A percentile compares a stretch with the other conserved stretches of the same genome.
Evolutionary conservation across 495 filamentous ascomycete genomes (phyloP).

Genomic region (Parmelia sp.): DNA sequence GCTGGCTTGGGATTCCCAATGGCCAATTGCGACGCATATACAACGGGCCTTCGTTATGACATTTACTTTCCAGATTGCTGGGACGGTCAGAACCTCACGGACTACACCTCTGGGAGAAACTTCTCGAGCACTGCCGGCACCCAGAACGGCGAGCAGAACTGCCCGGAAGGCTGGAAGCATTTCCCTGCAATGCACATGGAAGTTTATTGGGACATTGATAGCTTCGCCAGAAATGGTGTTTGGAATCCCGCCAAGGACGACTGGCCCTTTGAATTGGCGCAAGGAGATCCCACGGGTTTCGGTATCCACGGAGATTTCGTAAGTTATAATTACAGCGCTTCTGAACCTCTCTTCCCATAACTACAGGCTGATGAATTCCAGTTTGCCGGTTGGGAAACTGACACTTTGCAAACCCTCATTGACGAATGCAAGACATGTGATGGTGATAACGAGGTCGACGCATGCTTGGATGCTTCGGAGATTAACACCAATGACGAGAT

Average conservation of each 20-base stretch:
- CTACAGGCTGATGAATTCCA: not conserved
- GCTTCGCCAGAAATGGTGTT: constrained; percentile 30
- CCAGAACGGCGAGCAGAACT: constrained; percentile 47
- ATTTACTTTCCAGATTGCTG: constrained; percentile 43
- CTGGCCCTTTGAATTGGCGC: constrained; percentile 28
- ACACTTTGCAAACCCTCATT: constrained; percentile 4
- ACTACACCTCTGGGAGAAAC: constrained; percentile 62
- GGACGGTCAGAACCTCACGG: constrained; percentile 37
- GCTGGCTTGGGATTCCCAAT: constrained; percentile 38
- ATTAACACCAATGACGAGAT: not conserved
- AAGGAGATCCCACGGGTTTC: constrained; percentile 41
- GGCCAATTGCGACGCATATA: constrained; percentile 54
- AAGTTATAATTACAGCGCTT: constrained; percentile 35
- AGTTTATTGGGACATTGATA: constrained; percentile 16
- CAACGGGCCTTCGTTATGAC: constrained; percentile 45
- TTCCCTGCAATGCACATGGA: constrained; percentile 44
- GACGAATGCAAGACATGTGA: not conserved
- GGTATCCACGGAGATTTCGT: constrained; percentile 65
- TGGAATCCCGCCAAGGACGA: constrained; percentile 10
- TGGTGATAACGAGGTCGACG: constrained; percentile 1
- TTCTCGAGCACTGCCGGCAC: constrained; percentile 55
- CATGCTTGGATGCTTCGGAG: not conserved
- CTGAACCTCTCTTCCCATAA: not conserved
- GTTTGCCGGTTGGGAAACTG: not conserved
- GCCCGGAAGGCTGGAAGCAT: constrained; percentile 50